Conservation (phyloP, 331 rosid species). For the Stylosanthes scabra region DNA sequence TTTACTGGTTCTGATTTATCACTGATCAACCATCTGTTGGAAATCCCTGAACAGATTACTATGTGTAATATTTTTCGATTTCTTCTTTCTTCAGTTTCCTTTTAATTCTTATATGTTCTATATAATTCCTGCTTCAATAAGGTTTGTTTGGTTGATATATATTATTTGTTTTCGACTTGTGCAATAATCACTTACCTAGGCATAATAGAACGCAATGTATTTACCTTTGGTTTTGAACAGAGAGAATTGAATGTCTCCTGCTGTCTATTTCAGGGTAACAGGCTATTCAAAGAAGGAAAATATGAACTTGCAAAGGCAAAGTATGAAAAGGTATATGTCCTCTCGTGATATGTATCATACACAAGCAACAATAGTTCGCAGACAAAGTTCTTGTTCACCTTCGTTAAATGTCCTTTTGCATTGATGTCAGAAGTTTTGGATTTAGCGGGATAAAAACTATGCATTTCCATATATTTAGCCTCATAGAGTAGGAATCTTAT, state of each 20-base stretch:
- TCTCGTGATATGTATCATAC: slow-evolving; percentile 5
- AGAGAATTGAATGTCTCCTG: slow-evolving; percentile 29
- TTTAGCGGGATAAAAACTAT: slow-evolving; percentile 12
- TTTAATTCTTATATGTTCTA: background rate
- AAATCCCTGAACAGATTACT: background rate
- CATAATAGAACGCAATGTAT: slow-evolving; percentile 2
- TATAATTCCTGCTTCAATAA: background rate
- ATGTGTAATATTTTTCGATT: background rate
- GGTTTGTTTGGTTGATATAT: slow-evolving; percentile 20
- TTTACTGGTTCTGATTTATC: background rate
- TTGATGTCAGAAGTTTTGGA: slow-evolving; percentile 13
- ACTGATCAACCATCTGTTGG: background rate
- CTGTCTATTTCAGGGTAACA: slow-evolving; percentile 78
- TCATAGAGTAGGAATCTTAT: background rate
- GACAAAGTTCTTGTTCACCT: slow-evolving; percentile 1
- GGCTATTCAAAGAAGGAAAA: slow-evolving; percentile 96
- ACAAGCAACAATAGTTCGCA: background rate
- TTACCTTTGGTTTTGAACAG: slow-evolving; percentile 17
- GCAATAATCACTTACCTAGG: background rate
- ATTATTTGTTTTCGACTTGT: slow-evolving; percentile 26
- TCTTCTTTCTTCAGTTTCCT: slow-evolving; percentile 15
- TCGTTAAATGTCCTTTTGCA: background rate
- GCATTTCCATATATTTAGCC: background rate
- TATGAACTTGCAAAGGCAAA: slow-evolving; percentile 98
- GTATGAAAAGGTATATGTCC: slow-evolving; percentile 82